Percentiles rank a stretch among this genome's conserved stretches.
phyloP scores from a whole-genome alignment of 139 green algal genomes.

The Astrephomene gubernaculifera region DNA sequence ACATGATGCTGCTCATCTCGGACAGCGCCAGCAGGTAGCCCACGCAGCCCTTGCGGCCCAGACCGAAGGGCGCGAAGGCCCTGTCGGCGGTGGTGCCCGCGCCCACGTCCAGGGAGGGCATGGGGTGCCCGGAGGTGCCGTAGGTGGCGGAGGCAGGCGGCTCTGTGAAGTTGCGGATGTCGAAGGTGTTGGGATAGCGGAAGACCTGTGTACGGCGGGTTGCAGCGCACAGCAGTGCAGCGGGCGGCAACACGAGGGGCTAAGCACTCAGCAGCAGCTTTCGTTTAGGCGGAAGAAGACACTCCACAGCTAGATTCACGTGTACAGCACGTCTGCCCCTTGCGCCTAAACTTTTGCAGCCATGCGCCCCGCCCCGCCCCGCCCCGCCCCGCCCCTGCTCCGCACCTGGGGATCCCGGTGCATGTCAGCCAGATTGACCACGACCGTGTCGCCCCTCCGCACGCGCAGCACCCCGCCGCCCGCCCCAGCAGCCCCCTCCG shows the following conservation, averaged over 20 bases:
- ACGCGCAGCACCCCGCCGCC: background rate
- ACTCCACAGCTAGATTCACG: too few species aligned
- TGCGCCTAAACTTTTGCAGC: too few species aligned
- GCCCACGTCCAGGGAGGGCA: background rate
- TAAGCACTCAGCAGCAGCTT: too few species aligned
- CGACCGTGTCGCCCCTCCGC: constrained; percentile 20
- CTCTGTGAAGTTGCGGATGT: constrained; percentile 14
- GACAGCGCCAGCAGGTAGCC: constrained; percentile 26
- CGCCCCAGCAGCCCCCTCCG: background rate
- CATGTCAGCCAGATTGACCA: constrained; percentile 45
- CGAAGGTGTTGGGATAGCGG: constrained; percentile 27
- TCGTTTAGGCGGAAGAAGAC: too few species aligned
- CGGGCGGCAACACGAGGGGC: too few species aligned
- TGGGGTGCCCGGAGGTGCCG: background rate
- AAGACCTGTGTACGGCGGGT: constrained; percentile 31
- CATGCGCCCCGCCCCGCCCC: too few species aligned
- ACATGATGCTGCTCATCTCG: constrained; percentile 32
- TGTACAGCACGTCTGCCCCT: too few species aligned
- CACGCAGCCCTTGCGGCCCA: constrained; percentile 45
- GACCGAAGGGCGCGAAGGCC: constrained; percentile 37
- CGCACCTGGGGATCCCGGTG: constrained; percentile 18
- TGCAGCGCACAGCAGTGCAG: too few species aligned
- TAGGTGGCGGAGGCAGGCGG: background rate
- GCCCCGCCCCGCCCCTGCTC: too few species aligned
- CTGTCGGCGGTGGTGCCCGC: background rate